Evolutionary conservation across 1,284 basidiomycete genomes (phyloP), one percentile per base, ranked within the genome.

Genomic region (Naganishia liquefaciens): DNA sequence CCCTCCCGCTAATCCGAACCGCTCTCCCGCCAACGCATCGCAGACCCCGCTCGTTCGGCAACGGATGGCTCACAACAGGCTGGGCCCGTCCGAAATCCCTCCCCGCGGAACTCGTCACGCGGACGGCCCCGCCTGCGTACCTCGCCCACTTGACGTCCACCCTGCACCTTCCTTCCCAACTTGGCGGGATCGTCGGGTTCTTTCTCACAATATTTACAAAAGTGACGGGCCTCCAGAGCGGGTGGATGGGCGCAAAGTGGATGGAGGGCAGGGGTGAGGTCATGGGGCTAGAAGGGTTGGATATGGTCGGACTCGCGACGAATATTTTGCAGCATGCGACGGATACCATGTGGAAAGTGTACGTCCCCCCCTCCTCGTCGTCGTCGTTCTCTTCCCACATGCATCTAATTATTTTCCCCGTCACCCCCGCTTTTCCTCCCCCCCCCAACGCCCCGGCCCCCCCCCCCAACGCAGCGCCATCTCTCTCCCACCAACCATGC

Each of bases 401-500:
- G n/a, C n/a, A n/a, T n/a, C n/a, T n/a, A n/a, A n/a, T n/a, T n/a
- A n/a, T n/a, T n/a, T n/a, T n/a, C n/a, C n/a, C n/a, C n/a, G n/a
- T n/a, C n/a, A n/a, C n/a, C n/a, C n/a, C n/a, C n/a, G 17, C n/a
- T 53, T n/a, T 53, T n/a, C n/a, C 17, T 2, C 49, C 30, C 54
- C 54, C 37, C 49, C 2, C 44, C 15, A 25, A n/a, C 23, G 42
- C 30, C 13, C 25, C 44, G 7, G 25, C 10, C 21, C 40, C 19
- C 9, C 11, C 25, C 39, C 17, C 13, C 40, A 21, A 42, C 25
- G 19, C 54, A 68, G 65, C 33, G 69, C 75, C 2, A 62, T 64
- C 21, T 74, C 73, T 0, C 71, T 79, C 5, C 78, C 78, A 6
- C 76, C 76, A 4, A 77, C 78, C 55, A 69, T 77, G n/a, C 68